phyloP scores from a whole-genome alignment of 805 yeast species.

The Sungouiella blattae region DNA sequence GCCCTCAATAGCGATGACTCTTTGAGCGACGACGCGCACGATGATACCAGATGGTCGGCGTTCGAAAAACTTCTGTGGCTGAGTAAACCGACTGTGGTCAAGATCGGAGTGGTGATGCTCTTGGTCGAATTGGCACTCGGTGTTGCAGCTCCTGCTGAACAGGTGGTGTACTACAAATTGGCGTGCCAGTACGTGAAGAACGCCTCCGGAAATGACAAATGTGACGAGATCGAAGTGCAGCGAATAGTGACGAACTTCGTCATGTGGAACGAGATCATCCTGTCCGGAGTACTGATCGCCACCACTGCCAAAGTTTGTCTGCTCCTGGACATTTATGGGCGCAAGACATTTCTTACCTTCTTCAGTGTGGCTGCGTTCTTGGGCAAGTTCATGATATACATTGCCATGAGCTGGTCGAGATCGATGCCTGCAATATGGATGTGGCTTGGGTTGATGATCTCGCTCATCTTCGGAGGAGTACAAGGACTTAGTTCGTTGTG shows the following conservation, averaged over 20 bases:
- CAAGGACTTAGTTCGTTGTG: constrained; percentile 2
- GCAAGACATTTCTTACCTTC: constrained; percentile 4
- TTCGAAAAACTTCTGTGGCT: neutral
- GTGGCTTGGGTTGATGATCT: neutral
- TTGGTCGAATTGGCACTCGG: neutral
- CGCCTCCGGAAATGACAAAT: no score
- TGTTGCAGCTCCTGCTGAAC: neutral
- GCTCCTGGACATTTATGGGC: constrained; percentile 9
- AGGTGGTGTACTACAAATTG: constrained; percentile 1
- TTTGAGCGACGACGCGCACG: no score
- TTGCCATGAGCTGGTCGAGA: neutral
- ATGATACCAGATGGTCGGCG: no score
- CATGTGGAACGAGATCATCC: constrained; percentile 1
- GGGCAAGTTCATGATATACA: neutral
- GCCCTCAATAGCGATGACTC: no score
- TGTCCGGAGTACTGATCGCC: constrained; percentile 2
- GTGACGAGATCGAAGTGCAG: constrained; percentile 9
- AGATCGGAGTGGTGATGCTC: neutral
- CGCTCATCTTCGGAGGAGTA: constrained; percentile 6
- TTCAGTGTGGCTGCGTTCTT: neutral
- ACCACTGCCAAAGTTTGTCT: constrained; percentile 7
- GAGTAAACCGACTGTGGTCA: neutral
- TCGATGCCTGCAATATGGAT: constrained; percentile 1
- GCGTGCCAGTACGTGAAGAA: constrained; percentile 4
- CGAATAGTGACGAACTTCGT: constrained; percentile 6